These are phyloP conservation scores for Cladobotryum protrusum DNA, from an alignment of 2,329 filamentous ascomycete genomes.

Conservation along the genomic window DNA sequence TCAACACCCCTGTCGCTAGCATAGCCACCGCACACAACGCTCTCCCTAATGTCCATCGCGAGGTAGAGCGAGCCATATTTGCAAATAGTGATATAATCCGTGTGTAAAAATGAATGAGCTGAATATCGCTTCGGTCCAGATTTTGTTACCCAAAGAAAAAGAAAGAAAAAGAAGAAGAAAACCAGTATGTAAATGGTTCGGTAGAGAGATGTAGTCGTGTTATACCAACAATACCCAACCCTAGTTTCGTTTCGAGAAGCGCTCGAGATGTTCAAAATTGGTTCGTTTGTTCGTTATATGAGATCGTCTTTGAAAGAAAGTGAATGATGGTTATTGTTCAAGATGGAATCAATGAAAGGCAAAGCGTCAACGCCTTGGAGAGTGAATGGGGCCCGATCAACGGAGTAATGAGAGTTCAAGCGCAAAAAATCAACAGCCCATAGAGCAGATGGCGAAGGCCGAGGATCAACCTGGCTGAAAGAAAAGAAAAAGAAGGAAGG, in stretches of 20 bases:
- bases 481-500: conserved; percentile 12
- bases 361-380: conserved; percentile 9
- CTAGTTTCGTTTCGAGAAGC: not conserved
- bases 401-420: not conserved
- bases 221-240: not conserved
- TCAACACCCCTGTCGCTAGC: conserved; percentile 47
- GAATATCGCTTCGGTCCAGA: not conserved
- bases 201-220: not conserved
- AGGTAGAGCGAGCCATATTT: conserved; percentile 28
- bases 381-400: not conserved
- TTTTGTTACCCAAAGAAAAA: too few relatives aligned
- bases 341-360: not conserved
- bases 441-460: conserved; percentile 35
- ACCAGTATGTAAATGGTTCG: too few relatives aligned
- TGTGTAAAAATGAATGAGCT: not conserved
- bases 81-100: conserved; percentile 12
- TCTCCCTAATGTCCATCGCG: conserved; percentile 25
- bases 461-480: conserved; percentile 50
- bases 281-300: too few relatives aligned
- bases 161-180: too few relatives aligned
- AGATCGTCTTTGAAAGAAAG: too few relatives aligned
- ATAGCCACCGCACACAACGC: conserved; percentile 29
- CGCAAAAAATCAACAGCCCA: conserved; percentile 13
- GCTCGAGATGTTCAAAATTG: too few relatives aligned
- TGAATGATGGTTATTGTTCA: too few relatives aligned